Base-by-base conservation (phyloP, 495 filamentous ascomycete genomes). In the Bacidia gigantensis region DNA sequence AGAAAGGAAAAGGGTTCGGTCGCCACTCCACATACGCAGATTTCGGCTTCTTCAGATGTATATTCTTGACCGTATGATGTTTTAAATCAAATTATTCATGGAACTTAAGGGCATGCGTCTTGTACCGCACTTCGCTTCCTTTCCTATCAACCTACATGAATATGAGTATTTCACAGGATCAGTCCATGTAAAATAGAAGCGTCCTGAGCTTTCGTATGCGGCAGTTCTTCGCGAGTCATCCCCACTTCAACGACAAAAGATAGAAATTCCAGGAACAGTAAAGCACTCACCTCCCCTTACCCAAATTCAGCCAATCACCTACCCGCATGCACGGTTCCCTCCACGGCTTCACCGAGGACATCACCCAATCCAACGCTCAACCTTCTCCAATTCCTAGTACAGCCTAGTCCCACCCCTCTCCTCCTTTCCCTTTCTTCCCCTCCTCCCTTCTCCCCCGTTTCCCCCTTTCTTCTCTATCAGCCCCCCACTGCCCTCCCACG, bases 1-100 rank as follows among this genome's bases (percentile, higher is more conserved):
- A 40, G 46, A 47, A 44, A 40, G 46, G 21, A 35, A 26, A 26
- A 32, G 17, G 46, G 52, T 45, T 55, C 53, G 50, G 57, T 56
- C 57, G 57, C 57, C 57, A 59, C 57, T 59, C 57, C 53, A 41
- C 51, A 46, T 3, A 10, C 17, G 14, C 18, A 17, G 20, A 17
- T 50, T 20, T 49, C 32, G 39, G 39, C 26, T 48, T 54, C 26
- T 11, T 44, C 41, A n/a, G n/a, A n/a, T n/a, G n/a, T n/a, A n/a
- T n/a, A n/a, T n/a, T n/a, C n/a, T n/a, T n/a, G n/a, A 17, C 14
- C 20, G 12, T 22, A 44, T 44, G 17, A 5, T 44, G 9, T 44
- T n/a, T 17, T 22, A 18, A 5, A 17, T 44, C 20, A 22, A 44
- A 17, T 9, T 5, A 44, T 9, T 44, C 41, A 5, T 17, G 20